Base-by-base conservation (phyloP, 108 stramenopile species). In the Epithemia pelagica region DNA sequence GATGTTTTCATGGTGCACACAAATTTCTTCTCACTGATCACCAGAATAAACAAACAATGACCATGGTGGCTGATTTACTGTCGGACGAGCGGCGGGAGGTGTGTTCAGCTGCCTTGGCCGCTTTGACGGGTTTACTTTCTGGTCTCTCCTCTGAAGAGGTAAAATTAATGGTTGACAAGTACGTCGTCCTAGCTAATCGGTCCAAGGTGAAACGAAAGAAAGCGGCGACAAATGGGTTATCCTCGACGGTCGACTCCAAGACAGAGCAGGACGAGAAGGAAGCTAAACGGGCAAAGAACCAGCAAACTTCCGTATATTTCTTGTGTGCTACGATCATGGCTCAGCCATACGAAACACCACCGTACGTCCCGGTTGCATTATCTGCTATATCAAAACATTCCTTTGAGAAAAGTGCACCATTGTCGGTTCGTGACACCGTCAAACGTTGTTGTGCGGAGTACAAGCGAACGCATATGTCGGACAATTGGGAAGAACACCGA, bases 321-420 rank as follows among this genome's bases (percentile, higher is more conserved):
- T 77, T 95, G 2, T 87, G 82, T 62, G 91, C 94, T 22, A 74
- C 88, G 21, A 75, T 95, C 24, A 62, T 90, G 71, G 76, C 88
- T 19, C 71, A 84, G 29, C 94, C 94, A 0, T 95, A 95, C 70
- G 90, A 92, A 55, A 88, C 89, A 10, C 91, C 91, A 19, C 65
- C 76, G 3, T 95, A 84, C 59, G 79, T 92, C 25, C 94, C 94
- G 21, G 75, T 73, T 62, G 91, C 91, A 7, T 66, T 95, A 15
- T 86, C 84, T 18, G 89, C 90, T n/a, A 74, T 95, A 55, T 92
- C 94, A 20, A 89, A 88, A 57, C 94, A 95, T 65, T 91, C 89
- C 0, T 95, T 88, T 66, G 91, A 95, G 65, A 75, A 81, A 28
- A 78, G 80, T 62, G 94, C 91, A 19, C 85, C 91, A 20, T 63